These are phyloP conservation scores for Talaromyces trachyspermus DNA, from an alignment of 495 filamentous ascomycete genomes.

Conservation along the genomic window DNA sequence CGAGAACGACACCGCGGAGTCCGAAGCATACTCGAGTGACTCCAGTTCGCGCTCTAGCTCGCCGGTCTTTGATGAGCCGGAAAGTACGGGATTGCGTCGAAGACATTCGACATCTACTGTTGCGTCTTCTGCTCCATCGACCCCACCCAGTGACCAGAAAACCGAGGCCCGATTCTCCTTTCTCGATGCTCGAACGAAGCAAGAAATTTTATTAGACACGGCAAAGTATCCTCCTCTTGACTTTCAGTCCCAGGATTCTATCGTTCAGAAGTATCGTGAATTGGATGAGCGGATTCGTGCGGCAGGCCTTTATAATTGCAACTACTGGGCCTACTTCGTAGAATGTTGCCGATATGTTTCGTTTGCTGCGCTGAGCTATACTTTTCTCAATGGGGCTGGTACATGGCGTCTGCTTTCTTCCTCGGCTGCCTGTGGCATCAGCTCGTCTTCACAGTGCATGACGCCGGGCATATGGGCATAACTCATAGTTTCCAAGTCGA, in stretches of 20 bases:
- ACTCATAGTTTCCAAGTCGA: slow-evolving; percentile 82
- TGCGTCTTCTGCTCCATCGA: slow-evolving; percentile 27
- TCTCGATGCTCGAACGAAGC: slow-evolving; percentile 65
- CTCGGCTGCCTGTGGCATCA: slow-evolving; percentile 92
- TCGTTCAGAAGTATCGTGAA: slow-evolving; percentile 71
- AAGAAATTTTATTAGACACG: slow-evolving; percentile 69
- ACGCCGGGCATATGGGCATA: slow-evolving; percentile 96
- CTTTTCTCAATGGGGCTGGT: slow-evolving; percentile 66
- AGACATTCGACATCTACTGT: slow-evolving; percentile 24
- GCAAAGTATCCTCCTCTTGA: slow-evolving; percentile 80
- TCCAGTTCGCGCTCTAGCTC: slow-evolving; percentile 46
- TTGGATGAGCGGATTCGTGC: slow-evolving; percentile 62
- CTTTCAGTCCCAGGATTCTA: slow-evolving; percentile 61
- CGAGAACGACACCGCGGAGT: slow-evolving; percentile 26
- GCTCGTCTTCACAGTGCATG: slow-evolving; percentile 89
- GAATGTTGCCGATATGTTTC: slow-evolving; percentile 69
- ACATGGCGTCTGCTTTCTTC: slow-evolving; percentile 62
- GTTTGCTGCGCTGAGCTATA: slow-evolving; percentile 55
- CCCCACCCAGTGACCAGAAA: slow-evolving; percentile 19
- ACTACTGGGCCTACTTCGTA: slow-evolving; percentile 72
- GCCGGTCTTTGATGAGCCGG: slow-evolving; percentile 55
- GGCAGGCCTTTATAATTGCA: slow-evolving; percentile 77
- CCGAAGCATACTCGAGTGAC: slow-evolving; percentile 35
- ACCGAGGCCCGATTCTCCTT: slow-evolving; percentile 46
- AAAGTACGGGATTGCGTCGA: slow-evolving; percentile 24